Percentiles rank a stretch among this genome's conserved stretches.
phyloP scores from a whole-genome alignment of 2,329 filamentous ascomycete species.

The Ceratocystis harringtonii region DNA sequence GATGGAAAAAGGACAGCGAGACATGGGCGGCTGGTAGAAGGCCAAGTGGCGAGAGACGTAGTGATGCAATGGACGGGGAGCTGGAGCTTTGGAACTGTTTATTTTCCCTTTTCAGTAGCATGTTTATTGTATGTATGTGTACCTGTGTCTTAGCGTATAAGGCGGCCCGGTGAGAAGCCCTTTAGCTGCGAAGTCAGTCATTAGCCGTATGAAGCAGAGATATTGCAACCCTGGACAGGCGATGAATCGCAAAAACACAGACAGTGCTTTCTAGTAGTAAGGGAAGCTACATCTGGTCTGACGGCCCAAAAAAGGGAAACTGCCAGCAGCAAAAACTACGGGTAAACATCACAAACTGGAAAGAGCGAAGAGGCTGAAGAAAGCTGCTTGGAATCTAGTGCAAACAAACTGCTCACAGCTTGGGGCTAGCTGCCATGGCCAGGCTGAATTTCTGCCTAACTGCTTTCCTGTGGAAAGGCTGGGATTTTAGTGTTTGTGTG shows the following conservation, averaged over 20 bases:
- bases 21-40: not conserved
- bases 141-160: too few species aligned
- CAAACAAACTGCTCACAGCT: not conserved
- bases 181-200: too few species aligned
- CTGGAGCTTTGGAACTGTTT: not conserved
- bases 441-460: not conserved
- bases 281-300: not conserved
- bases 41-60: not conserved
- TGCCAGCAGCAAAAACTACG: not conserved
- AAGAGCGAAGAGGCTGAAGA: not conserved
- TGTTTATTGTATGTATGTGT: not conserved
- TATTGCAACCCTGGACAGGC: too few species aligned
- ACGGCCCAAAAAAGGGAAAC: not conserved
- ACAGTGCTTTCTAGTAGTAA: not conserved
- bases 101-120: not conserved
- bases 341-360: not conserved
- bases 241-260: too few species aligned
- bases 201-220: too few species aligned
- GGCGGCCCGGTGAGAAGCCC: too few species aligned
- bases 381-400: not conserved
- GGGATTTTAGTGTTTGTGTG: not conserved
- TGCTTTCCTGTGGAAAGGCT: not conserved
- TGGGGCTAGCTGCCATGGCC: not conserved
- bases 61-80: too few species aligned
- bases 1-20: not conserved